Conservation (phyloP, 192 early-diverging fungal genomes). For the Rhizophagus sp. region DNA sequence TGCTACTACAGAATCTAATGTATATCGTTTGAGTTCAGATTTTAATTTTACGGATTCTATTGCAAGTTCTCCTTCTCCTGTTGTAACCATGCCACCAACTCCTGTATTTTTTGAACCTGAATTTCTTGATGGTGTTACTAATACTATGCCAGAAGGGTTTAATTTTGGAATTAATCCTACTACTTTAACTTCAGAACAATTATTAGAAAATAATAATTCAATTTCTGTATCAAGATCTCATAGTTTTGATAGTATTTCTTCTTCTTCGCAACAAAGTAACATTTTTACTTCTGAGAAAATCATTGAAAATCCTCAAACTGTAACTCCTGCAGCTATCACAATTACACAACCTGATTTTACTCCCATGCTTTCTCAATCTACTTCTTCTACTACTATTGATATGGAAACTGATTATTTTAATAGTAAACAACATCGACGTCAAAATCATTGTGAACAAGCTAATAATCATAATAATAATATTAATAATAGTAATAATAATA, state of each 20-base stretch:
- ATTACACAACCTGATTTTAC: conserved; percentile 16
- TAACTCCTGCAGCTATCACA: conserved; percentile 16
- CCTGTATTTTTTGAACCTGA: conserved; percentile 23
- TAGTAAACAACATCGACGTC: neutral
- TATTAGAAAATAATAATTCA: conserved; percentile 1
- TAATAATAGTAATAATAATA: too few relatives aligned
- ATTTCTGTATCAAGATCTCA: neutral
- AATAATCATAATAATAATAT: neutral
- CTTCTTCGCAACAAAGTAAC: neutral
- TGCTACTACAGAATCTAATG: neutral
- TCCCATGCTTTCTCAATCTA: neutral
- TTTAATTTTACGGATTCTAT: conserved; percentile 3
- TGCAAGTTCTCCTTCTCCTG: conserved; percentile 15
- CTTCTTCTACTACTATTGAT: neutral
- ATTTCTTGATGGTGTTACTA: conserved; percentile 16
- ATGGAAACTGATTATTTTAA: conserved; percentile 11
- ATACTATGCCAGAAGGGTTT: neutral
- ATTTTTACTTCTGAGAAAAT: conserved; percentile 16
- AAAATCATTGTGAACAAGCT: neutral
- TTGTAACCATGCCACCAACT: conserved; percentile 17
- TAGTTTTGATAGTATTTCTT: conserved; percentile 11
- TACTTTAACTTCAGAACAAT: neutral
- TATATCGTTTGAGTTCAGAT: neutral
- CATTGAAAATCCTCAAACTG: conserved; percentile 18
- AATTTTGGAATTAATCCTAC: conserved; percentile 6